Evolutionary conservation across 2,329 filamentous ascomycete genomes (phyloP), one percentile per base, ranked within the genome.

Genomic region (Aureobasidium sp.): DNA sequence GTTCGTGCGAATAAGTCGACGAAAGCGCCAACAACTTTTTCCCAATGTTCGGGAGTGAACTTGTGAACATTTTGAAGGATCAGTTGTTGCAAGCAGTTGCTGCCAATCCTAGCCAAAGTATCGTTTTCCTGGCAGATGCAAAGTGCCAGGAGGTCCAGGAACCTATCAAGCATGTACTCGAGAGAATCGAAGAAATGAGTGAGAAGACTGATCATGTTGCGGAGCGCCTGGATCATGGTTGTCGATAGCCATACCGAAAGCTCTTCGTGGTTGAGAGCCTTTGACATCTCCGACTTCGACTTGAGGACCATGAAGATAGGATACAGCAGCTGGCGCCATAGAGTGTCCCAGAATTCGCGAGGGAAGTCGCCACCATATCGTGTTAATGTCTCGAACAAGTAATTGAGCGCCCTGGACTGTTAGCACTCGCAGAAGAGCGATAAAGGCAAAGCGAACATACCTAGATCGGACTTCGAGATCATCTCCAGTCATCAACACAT

Each of bases 91-190:
- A 99, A 77, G 72, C 95, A 99, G 72, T 99, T 99, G 78, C 93
- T 97, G 59, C 94, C 94, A 69, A 99, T 99, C 27, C 95, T 85
- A 2, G 94, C 95, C 67, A 99, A 93, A 0, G 95, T 99, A 71
- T 99, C 94, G 69, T 99, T 99, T 73, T 99, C 94, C 74, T 99
- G 94, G 73, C 93, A 97, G 66, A 99, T 99, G 72, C 94, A 99
- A 12, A 99, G 83, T 3, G 91, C 92, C 12, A 99, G 79, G 24
- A 99, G 84, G 74, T 97, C 93, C 41, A 99, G 78, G 74, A 99
- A 97, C n/a, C 94, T 84, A 74, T 97, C 92, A 20, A 99, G 83
- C 94, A 99, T 99, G 72, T 96, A 96, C 76, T 97, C 92, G 10
- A 99, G 79, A 0, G 92, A 87, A 63, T 95, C 90, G 67, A 99